These are phyloP conservation scores for Quillaja saponaria DNA, from an alignment of 306 rosid genomes.

Conservation along the genomic window DNA sequence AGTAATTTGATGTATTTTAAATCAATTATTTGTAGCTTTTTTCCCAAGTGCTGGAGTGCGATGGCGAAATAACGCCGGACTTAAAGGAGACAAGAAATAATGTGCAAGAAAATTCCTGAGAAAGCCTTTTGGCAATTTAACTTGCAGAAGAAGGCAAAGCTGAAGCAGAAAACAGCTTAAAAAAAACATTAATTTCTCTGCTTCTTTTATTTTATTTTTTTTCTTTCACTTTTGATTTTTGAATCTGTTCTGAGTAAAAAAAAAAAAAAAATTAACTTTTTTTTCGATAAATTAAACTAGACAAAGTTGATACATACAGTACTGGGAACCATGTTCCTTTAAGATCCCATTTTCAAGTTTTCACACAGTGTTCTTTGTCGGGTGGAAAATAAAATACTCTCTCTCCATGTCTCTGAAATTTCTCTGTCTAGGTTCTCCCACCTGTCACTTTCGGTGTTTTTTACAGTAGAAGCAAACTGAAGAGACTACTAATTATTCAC, in stretches of 20 bases:
- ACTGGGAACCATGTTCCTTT: too few species aligned
- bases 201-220: too few species aligned
- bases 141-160: slow-evolving; percentile 54
- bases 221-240: too few species aligned
- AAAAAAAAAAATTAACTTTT: neutral
- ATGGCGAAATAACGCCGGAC: slow-evolving; percentile 47
- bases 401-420: slow-evolving; percentile 21
- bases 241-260: too few species aligned
- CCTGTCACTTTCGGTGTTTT: slow-evolving; percentile 58
- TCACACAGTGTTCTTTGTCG: slow-evolving; percentile 74
- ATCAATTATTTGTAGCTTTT: neutral
- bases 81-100: slow-evolving; percentile 33
- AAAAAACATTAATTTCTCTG: too few species aligned
- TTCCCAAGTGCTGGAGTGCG: slow-evolving; percentile 2
- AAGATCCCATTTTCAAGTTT: slow-evolving; percentile 38
- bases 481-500: slow-evolving; percentile 31
- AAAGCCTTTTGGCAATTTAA: slow-evolving; percentile 25
- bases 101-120: slow-evolving; percentile 1
- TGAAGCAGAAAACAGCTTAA: slow-evolving; percentile 4
- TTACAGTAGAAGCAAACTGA: slow-evolving; percentile 50
- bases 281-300: too few species aligned
- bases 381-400: slow-evolving; percentile 41
- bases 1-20: too few species aligned
- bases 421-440: slow-evolving; percentile 38
- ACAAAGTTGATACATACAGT: too few species aligned